Percentiles rank a stretch among this genome's conserved stretches.
Evolutionary conservation across 2,329 filamentous ascomycete species (phyloP).

Genomic region (Beauveria varroae): DNA sequence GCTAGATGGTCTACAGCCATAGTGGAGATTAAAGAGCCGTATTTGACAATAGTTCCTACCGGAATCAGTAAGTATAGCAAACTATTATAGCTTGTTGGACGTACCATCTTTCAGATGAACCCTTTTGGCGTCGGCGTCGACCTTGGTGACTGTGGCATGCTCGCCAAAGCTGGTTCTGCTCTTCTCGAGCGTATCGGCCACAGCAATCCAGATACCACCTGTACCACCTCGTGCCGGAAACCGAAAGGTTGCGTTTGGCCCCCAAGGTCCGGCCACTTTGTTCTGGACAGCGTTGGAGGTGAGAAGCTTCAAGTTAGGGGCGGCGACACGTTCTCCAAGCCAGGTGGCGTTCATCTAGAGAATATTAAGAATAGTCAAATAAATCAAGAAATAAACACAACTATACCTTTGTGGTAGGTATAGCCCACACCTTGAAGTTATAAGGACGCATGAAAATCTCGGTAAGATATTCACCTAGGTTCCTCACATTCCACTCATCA

Average conservation of each 20-base stretch:
- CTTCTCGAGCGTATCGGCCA: constrained; percentile 76
- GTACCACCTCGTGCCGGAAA: constrained; percentile 87
- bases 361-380: no score
- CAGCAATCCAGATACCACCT: constrained; percentile 91
- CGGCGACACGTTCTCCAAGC: constrained; percentile 90
- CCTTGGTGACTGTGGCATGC: constrained; percentile 66
- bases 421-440: constrained; percentile 97
- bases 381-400: neutral
- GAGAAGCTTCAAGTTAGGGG: constrained; percentile 80
- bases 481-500: constrained; percentile 88
- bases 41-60: constrained; percentile 60
- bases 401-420: constrained; percentile 76
- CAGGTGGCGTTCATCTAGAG: constrained; percentile 86
- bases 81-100: neutral
- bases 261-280: constrained; percentile 89
- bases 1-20: constrained; percentile 82
- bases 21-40: constrained; percentile 79
- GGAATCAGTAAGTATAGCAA: no score
- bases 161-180: constrained; percentile 78
- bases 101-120: constrained; percentile 66
- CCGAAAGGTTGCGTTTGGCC: constrained; percentile 87
- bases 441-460: constrained; percentile 93
- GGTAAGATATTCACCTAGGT: constrained; percentile 75
- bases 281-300: constrained; percentile 82
- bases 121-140: constrained; percentile 70